Conservation (phyloP, 2,329 filamentous ascomycete species). For the Fusarium sp. region DNA sequence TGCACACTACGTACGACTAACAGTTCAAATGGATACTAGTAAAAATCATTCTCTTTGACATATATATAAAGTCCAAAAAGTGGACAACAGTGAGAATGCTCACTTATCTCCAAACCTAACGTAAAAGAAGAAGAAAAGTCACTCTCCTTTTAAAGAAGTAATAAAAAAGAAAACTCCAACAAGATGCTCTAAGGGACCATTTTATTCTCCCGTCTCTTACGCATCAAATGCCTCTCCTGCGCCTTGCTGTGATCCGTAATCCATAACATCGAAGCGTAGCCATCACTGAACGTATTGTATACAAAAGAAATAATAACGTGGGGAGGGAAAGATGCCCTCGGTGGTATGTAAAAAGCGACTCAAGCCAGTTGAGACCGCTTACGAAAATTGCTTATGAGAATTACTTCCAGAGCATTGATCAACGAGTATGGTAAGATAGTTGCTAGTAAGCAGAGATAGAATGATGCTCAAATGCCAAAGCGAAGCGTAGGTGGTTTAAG, state of each 20-base stretch:
- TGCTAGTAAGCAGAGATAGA: slow-evolving; percentile 8
- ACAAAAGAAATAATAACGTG: slow-evolving; percentile 38
- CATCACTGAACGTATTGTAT: slow-evolving; percentile 31
- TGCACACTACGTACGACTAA: slow-evolving; percentile 17
- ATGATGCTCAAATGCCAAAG: background rate
- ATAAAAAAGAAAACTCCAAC: slow-evolving; percentile 33
- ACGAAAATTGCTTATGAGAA: slow-evolving; percentile 3
- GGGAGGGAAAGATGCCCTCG: slow-evolving; percentile 24
- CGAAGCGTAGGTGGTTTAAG: slow-evolving; percentile 1
- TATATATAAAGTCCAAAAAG: slow-evolving; percentile 15
- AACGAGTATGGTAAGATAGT: slow-evolving; percentile 22
- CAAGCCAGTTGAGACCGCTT: slow-evolving; percentile 40
- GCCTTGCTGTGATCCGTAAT: slow-evolving; percentile 44
- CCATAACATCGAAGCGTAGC: slow-evolving; percentile 39
- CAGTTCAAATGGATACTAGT: slow-evolving; percentile 18
- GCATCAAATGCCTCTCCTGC: slow-evolving; percentile 35
- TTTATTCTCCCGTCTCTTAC: slow-evolving; percentile 27
- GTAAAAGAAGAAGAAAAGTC: slow-evolving; percentile 17
- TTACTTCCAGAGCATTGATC: slow-evolving; percentile 36
- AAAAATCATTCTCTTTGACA: slow-evolving; percentile 33
- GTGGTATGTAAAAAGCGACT: slow-evolving; percentile 17
- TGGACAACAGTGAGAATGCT: slow-evolving; percentile 34
- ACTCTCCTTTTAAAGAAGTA: slow-evolving; percentile 23
- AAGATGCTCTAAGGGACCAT: slow-evolving; percentile 28
- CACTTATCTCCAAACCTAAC: slow-evolving; percentile 9